A percentile compares a stretch with the other conserved stretches of the same genome.
phyloP scores from a whole-genome alignment of 2,329 filamentous ascomycete species.

The Trichoderma polysporum region DNA sequence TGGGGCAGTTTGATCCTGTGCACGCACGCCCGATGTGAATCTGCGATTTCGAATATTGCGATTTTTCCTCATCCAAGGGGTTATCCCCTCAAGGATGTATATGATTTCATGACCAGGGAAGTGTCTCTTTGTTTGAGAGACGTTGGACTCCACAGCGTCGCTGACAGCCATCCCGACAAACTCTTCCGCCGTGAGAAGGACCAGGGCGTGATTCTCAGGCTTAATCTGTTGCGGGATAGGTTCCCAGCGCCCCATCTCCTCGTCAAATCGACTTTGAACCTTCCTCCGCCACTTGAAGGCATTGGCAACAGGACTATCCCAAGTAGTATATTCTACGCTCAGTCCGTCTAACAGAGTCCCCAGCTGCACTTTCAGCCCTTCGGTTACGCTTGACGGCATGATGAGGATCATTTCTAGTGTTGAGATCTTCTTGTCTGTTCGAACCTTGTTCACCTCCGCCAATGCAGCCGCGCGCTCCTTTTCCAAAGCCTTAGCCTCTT shows the following conservation, averaged over 20 bases:
- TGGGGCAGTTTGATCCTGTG: slow-evolving; percentile 32
- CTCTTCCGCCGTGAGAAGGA: slow-evolving; percentile 61
- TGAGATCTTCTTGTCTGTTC: slow-evolving; percentile 70
- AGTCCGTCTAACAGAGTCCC: slow-evolving; percentile 52
- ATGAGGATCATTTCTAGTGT: slow-evolving; percentile 77
- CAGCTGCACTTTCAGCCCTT: slow-evolving; percentile 46
- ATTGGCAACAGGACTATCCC: slow-evolving; percentile 47
- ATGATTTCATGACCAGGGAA: slow-evolving; percentile 58
- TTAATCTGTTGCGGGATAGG: slow-evolving; percentile 53
- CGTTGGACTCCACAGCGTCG: slow-evolving; percentile 57
- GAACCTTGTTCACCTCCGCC: slow-evolving; percentile 70
- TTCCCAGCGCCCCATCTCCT: slow-evolving; percentile 62
- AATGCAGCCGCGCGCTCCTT: slow-evolving; percentile 66
- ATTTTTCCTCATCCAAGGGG: slow-evolving; percentile 66
- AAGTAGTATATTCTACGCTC: slow-evolving; percentile 46
- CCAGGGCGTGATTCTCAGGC: slow-evolving; percentile 61
- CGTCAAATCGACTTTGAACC: slow-evolving; percentile 61
- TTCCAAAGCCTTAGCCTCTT: slow-evolving; percentile 60
- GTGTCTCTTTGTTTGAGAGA: slow-evolving; percentile 52
- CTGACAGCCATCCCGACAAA: slow-evolving; percentile 61
- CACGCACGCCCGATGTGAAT: slow-evolving; percentile 64
- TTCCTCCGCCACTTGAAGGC: slow-evolving; percentile 70
- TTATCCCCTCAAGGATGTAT: slow-evolving; percentile 71
- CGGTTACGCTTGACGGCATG: slow-evolving; percentile 57
- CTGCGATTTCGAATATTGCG: slow-evolving; percentile 64